Evolutionary conservation across 176 grass and related monocot genomes (phyloP), one percentile per base, ranked within the genome.

Genomic region (Eragrostis curvula): DNA sequence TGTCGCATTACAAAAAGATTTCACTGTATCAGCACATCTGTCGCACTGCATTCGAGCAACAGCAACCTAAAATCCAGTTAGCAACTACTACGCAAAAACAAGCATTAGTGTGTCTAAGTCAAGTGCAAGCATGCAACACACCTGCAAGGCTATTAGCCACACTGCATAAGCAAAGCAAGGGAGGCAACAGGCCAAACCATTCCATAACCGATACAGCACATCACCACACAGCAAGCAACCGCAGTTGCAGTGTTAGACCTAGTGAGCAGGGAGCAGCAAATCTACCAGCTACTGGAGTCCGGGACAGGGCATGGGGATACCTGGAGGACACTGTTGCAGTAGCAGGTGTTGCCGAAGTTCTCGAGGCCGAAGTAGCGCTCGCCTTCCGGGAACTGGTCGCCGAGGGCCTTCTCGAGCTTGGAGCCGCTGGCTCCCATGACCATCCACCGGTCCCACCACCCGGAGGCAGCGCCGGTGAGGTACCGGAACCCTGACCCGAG

Each of bases 301-400:
- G 25, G n/a, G 24, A 58, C 21, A 70, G 75, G 45, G 50, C 0
- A 42, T 8, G 3, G 52, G 3, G 52, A 52, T 39, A 98, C 95
- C 96, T 99, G 96, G 46, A 99, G 81, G 50, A 99, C 96, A 80
- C 96, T 98, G 87, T 99, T 99, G 83, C 96, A 99, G 68, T 99
- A 99, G 77, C 96, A 99, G 32, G 96, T 99, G 71, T 96, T 99
- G 80, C 96, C 96, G 58, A 96, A 99, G 81, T 99, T 96, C 83
- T 99, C 96, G 63, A 99, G 85, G 30, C 96, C 96, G 80, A 96
- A 99, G 84, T 99, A 99, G 75, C 93, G 91, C 83, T 99, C 97
- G 51, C 97, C 97, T 88, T 99, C 93, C 0, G 97, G 91, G 85
- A 99, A 99, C 80, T 96, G 87, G 73, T 99, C 97, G 8, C 97